These are phyloP conservation scores for Saturnispora dispora DNA, from an alignment of 805 yeast species.

Conservation along the genomic window DNA sequence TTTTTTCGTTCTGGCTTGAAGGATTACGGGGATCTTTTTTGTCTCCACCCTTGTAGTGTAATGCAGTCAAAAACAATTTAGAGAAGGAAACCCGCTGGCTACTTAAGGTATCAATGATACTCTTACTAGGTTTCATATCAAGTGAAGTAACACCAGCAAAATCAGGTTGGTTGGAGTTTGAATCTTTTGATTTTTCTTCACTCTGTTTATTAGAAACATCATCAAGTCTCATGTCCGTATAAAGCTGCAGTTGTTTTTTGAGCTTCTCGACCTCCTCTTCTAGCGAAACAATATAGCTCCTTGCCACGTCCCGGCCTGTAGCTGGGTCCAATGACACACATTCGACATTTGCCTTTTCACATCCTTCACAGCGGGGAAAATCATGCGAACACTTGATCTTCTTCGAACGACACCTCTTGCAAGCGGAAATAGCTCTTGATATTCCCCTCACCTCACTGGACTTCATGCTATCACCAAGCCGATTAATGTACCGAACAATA, in stretches of 20 bases:
- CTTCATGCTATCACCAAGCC: background rate
- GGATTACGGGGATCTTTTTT: background rate
- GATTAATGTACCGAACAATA: background rate
- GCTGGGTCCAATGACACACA: slow-evolving; percentile 85
- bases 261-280: slow-evolving; percentile 57
- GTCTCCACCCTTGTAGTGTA: slow-evolving; percentile 36
- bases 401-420: slow-evolving; percentile 68
- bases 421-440: slow-evolving; percentile 69
- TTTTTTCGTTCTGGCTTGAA: background rate
- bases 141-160: background rate
- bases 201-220: background rate
- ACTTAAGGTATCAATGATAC: background rate
- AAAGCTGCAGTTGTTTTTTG: slow-evolving; percentile 36
- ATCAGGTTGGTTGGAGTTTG: background rate
- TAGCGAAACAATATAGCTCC: slow-evolving; percentile 65
- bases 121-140: background rate
- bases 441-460: slow-evolving; percentile 29
- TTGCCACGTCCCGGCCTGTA: slow-evolving; percentile 77
- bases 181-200: background rate
- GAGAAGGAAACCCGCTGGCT: slow-evolving; percentile 59
- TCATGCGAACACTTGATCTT: slow-evolving; percentile 61
- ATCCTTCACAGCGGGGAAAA: slow-evolving; percentile 57
- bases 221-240: background rate
- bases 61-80: slow-evolving; percentile 66
- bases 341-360: slow-evolving; percentile 55